These are phyloP conservation scores for Arthrocladium fulminans DNA, from an alignment of 2,329 filamentous ascomycete genomes.

Conservation along the genomic window DNA sequence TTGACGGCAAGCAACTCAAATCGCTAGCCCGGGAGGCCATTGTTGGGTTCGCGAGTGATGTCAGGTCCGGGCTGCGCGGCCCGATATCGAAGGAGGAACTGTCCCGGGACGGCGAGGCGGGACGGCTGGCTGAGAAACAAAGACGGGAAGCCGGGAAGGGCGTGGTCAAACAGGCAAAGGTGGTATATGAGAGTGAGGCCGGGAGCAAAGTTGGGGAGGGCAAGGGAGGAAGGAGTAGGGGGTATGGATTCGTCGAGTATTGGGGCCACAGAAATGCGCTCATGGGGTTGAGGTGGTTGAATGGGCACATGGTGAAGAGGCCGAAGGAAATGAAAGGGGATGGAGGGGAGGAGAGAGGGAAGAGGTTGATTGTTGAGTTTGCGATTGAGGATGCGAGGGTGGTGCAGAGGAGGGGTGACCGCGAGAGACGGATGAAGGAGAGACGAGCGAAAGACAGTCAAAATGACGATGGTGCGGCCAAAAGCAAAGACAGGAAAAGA, in stretches of 20 bases:
- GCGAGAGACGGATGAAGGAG: conserved; percentile 40
- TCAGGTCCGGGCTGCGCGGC: conserved; percentile 65
- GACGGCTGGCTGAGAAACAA: conserved; percentile 68
- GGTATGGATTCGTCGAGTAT: conserved; percentile 97
- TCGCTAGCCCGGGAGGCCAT: conserved; percentile 83
- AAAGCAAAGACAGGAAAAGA: conserved; percentile 27
- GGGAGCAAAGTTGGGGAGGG: conserved; percentile 75
- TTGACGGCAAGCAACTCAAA: conserved; percentile 82
- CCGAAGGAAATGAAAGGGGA: conserved; percentile 28
- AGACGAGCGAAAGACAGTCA: conserved; percentile 26
- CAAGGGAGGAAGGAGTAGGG: conserved; percentile 71
- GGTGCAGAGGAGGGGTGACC: conserved; percentile 64
- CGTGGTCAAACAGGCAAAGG: conserved; percentile 84
- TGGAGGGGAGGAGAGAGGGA: conserved; percentile 58
- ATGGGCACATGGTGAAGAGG: conserved; percentile 56
- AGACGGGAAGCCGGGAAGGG: conserved; percentile 77
- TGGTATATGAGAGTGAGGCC: conserved; percentile 77
- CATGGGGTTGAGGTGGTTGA: conserved; percentile 90
- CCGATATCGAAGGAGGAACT: conserved; percentile 86
- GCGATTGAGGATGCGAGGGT: conserved; percentile 97
- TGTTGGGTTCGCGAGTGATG: conserved; percentile 86
- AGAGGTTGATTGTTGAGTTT: conserved; percentile 89
- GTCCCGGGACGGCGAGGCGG: conserved; percentile 66
- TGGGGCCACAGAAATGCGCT: conserved; percentile 85
- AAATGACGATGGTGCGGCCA: no score